Conservation (phyloP, 306 rosid genomes). For the Castanospermum australe region DNA sequence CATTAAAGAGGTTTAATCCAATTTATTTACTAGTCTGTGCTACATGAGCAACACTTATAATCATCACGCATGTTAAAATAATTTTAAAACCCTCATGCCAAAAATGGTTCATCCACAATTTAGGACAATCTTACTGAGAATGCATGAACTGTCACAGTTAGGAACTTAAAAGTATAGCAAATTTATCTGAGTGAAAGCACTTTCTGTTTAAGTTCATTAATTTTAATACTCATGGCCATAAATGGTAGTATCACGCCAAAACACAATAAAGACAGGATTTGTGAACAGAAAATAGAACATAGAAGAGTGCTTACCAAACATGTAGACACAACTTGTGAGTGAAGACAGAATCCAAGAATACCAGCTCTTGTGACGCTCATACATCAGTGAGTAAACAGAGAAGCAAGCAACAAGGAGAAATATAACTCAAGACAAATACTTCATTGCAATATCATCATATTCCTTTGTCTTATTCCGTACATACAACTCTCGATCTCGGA, state of each 20-base stretch:
- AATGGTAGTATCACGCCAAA: background rate
- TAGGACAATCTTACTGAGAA: background rate
- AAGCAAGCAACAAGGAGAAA: conserved; percentile 81
- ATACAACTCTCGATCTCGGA: conserved; percentile 90
- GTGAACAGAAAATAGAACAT: too few species aligned
- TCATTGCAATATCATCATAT: conserved; percentile 95
- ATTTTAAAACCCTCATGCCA: background rate
- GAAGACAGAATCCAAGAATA: conserved; percentile 99
- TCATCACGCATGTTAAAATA: background rate
- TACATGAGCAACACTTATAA: background rate
- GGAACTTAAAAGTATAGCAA: background rate
- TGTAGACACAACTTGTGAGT: conserved; percentile 94
- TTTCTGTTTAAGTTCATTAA: background rate
- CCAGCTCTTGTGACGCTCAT: conserved; percentile 97
- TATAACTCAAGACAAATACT: conserved; percentile 79
- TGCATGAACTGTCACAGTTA: background rate
- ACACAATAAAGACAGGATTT: background rate
- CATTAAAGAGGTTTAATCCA: background rate
- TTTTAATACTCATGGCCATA: background rate
- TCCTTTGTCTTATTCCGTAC: conserved; percentile 88
- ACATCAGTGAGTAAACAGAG: conserved; percentile 75
- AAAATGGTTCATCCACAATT: background rate
- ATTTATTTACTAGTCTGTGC: background rate
- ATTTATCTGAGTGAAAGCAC: background rate
- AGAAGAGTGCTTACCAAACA: conserved; percentile 75